Base-by-base conservation (phyloP, 345 rosid genomes). In the Euphorbia peplus region DNA sequence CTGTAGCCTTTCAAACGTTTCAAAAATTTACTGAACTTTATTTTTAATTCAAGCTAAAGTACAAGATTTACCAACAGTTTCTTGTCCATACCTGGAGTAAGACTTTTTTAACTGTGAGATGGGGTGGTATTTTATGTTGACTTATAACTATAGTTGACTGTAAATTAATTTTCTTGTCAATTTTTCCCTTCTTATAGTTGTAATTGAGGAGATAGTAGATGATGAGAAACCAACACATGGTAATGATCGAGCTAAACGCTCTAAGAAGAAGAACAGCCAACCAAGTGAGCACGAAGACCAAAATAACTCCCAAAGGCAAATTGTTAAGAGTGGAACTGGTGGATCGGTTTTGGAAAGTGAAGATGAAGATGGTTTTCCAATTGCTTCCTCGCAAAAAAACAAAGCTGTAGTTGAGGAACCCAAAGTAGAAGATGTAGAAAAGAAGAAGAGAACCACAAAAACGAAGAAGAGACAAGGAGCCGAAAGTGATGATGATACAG, bases 281-380 rank as follows among this genome's bases (percentile, higher is more conserved):
- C 65, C 75, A 46, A 84, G 53, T 42, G 71, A 77, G 50, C 74
- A 60, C 3, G 85, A 78, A 70, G 82, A 57, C 4, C 78, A 74
- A 46, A 56, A 64, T 30, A 67, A 70, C 68, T 61, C 75, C 10
- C 68, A 69, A 47, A 44, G 2, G 41, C 86, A 85, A 62, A 80
- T 88, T 76, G 75, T 80, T 78, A 82, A 75, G 75, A 82, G 62
- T 35, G 70, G 28, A 26, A 29, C 74, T 48, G 46, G 52, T 67
- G 77, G 53, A 13, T 65, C 83, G 10, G 80, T 79, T 72, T 42
- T 88, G 73, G 98, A 86, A 80, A 88, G 91, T 63, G 98, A 95
- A 76, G 97, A 91, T 73, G 98, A 92, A 87, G 98, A 95, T 57
- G 98, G 99, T 46, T 81, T 95, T 63, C 97, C 92, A n/a, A 79